Conservation (phyloP, 495 filamentous ascomycete genomes). For the Talaromyces liani region DNA sequence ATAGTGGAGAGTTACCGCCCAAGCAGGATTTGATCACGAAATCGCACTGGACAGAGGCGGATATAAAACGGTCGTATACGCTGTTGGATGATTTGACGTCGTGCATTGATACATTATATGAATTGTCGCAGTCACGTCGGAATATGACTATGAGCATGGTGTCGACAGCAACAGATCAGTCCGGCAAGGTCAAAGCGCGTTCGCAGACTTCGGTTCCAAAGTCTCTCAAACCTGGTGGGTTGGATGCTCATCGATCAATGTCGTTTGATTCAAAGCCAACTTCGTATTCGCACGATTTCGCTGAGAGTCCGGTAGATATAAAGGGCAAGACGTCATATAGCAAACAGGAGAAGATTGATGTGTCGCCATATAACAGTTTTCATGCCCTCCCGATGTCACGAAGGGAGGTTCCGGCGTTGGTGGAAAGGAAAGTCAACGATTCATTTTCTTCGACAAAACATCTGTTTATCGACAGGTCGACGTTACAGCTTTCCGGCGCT, state of each 20-base stretch:
- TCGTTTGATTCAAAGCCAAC: slow-evolving; percentile 8
- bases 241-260: slow-evolving; percentile 4
- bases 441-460: slow-evolving; percentile 17
- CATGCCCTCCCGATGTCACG: slow-evolving; percentile 13
- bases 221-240: background rate
- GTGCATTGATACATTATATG: slow-evolving; percentile 85
- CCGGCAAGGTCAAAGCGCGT: slow-evolving; percentile 21
- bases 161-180: slow-evolving; percentile 21
- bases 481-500: slow-evolving; percentile 34
- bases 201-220: slow-evolving; percentile 12
- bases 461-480: slow-evolving; percentile 36
- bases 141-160: slow-evolving; percentile 36
- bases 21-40: slow-evolving; percentile 29
- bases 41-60: slow-evolving; percentile 42
- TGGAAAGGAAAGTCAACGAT: slow-evolving; percentile 13
- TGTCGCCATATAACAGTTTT: slow-evolving; percentile 15
- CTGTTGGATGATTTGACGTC: slow-evolving; percentile 71
- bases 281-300: background rate
- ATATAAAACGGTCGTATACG: slow-evolving; percentile 43
- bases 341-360: slow-evolving; percentile 9
- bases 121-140: slow-evolving; percentile 68
- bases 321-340: background rate
- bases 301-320: slow-evolving; percentile 8
- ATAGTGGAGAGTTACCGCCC: slow-evolving; percentile 25
- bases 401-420: slow-evolving; percentile 9